phyloP scores from a whole-genome alignment of 305 asterid species.

The Striga hermonthica region DNA sequence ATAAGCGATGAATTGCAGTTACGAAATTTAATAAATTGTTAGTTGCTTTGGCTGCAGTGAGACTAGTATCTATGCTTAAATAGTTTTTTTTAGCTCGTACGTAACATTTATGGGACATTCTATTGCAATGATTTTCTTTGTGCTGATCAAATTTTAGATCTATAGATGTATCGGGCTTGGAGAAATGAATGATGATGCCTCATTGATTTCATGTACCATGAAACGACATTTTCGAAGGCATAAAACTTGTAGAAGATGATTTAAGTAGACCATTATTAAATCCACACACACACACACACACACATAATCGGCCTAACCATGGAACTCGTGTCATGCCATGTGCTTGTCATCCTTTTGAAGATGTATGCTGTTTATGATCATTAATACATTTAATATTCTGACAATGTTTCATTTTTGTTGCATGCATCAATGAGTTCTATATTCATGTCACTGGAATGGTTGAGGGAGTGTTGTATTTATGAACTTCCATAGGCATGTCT shows the following conservation, averaged over 20 bases:
- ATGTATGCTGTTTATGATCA: not conserved
- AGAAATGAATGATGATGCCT: not conserved
- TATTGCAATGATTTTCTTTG: constrained; percentile 4
- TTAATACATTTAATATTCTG: not conserved
- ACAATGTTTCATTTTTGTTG: not conserved
- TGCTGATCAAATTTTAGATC: not conserved
- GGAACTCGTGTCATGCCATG: too few species aligned
- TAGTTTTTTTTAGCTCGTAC: too few species aligned
- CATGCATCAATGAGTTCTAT: not conserved
- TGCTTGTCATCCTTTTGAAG: too few species aligned
- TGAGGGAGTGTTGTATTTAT: constrained; percentile 8
- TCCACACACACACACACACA: too few species aligned
- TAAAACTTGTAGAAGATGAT: not conserved
- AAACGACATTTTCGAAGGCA: constrained; percentile 4
- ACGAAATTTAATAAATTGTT: too few species aligned
- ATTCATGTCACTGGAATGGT: constrained; percentile 10
- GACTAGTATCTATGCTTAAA: too few species aligned
- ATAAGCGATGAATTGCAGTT: too few species aligned
- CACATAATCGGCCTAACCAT: too few species aligned
- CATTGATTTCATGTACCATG: constrained; percentile 12
- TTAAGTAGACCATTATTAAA: not conserved
- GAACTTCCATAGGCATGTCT: constrained; percentile 15
- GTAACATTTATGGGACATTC: too few species aligned
- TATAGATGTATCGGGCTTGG: not conserved
- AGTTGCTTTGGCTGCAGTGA: too few species aligned